These are phyloP conservation scores for Trametes elegans DNA, from an alignment of 768 basidiomycete genomes.

Conservation along the genomic window DNA sequence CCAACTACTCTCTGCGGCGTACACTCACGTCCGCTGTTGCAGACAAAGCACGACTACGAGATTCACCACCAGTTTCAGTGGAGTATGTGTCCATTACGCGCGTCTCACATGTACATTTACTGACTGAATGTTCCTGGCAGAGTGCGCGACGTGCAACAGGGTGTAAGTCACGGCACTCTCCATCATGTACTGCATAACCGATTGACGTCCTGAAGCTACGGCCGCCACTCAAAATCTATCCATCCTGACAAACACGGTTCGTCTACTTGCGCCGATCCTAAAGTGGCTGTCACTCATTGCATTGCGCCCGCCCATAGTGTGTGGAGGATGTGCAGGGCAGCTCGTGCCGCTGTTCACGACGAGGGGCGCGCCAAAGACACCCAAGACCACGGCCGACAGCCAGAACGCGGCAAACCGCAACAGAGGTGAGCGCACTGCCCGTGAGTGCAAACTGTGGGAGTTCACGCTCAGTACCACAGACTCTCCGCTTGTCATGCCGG, in stretches of 20 bases:
- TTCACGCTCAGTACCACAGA: no score
- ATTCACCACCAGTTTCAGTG: slow-evolving; percentile 72
- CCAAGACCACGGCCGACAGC: slow-evolving; percentile 29
- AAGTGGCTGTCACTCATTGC: no score
- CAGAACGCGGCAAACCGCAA: slow-evolving; percentile 18
- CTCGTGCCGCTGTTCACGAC: slow-evolving; percentile 56
- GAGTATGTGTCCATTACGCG: slow-evolving; percentile 45
- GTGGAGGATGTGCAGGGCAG: slow-evolving; percentile 64
- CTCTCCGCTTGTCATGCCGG: slow-evolving; percentile 17
- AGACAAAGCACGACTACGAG: slow-evolving; percentile 76
- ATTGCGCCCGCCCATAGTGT: no score
- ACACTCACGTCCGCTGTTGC: not conserved
- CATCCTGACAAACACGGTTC: slow-evolving; percentile 59
- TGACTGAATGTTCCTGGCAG: slow-evolving; percentile 34
- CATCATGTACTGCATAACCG: not conserved
- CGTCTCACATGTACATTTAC: not conserved
- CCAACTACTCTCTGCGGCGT: not conserved
- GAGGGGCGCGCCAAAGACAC: slow-evolving; percentile 31
- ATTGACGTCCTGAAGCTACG: slow-evolving; percentile 48
- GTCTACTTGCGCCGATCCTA: no score
- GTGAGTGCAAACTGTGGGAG: no score
- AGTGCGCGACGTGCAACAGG: slow-evolving; percentile 62
- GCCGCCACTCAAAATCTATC: slow-evolving; percentile 73
- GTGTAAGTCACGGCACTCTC: slow-evolving; percentile 40
- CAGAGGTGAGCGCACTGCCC: slow-evolving; percentile 8